Conservation (phyloP, 768 basidiomycete species). For the Punctularia strigosozonata region DNA sequence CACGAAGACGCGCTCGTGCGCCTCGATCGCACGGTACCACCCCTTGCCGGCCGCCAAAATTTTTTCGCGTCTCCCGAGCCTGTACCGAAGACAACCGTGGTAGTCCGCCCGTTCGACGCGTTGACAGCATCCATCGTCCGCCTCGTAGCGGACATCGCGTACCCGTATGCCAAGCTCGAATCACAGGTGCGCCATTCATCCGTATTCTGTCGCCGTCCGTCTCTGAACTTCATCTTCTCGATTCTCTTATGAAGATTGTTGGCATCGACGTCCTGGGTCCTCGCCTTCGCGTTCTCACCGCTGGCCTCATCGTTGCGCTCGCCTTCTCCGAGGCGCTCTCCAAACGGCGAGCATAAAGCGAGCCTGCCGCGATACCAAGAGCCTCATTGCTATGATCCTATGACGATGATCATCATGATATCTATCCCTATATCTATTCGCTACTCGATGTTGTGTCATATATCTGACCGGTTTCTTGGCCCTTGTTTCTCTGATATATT, state of each 20-base stretch:
- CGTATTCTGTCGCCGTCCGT: no score
- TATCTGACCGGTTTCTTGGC: no score
- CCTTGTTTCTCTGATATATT: no score
- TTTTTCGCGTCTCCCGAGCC: slow-evolving; percentile 3
- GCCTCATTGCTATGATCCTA: no score
- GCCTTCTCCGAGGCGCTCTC: slow-evolving; percentile 58
- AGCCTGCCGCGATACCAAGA: no score
- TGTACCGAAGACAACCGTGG: no score
- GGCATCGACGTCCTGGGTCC: slow-evolving; percentile 44
- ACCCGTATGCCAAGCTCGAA: slow-evolving; percentile 27
- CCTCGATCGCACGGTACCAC: neutral
- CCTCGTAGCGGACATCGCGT: slow-evolving; percentile 47
- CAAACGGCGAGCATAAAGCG: no score
- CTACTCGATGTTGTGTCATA: no score
- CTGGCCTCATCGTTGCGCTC: slow-evolving; percentile 46
- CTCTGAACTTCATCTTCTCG: no score
- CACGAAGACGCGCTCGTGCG: neutral
- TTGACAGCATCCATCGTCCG: slow-evolving; percentile 55
- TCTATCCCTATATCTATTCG: no score
- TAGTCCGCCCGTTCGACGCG: slow-evolving; percentile 45
- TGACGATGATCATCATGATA: no score
- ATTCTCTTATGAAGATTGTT: no score
- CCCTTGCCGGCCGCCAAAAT: neutral
- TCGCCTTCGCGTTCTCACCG: slow-evolving; percentile 42
- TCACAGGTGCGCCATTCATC: slow-evolving; percentile 9